A percentile compares a stretch with the other conserved stretches of the same genome.
Evolutionary conservation across 1,139 yeast genomes (phyloP).

Genomic region (Saccharomyces hybrid): DNA sequence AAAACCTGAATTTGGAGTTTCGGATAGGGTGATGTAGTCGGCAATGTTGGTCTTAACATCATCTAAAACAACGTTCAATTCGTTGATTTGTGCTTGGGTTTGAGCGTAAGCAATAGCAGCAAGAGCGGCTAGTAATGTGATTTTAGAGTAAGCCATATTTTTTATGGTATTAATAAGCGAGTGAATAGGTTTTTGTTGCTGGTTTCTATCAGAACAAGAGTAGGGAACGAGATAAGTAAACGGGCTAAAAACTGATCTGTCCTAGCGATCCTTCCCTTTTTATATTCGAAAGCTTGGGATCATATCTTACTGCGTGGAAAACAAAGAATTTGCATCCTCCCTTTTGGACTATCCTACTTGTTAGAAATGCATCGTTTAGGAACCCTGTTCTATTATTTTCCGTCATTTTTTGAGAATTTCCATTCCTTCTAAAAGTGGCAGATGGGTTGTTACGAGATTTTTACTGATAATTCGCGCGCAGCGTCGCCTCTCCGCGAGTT

Average conservation of each 20-base stretch:
- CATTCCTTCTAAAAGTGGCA: not conserved
- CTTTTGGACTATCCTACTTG: not conserved
- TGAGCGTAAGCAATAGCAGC: constrained; percentile 1
- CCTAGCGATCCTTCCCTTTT: not conserved
- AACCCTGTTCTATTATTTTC: not conserved
- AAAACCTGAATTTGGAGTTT: constrained; percentile 3
- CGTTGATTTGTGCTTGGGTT: constrained; percentile 4
- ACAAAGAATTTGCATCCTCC: not conserved
- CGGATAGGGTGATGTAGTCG: constrained; percentile 5
- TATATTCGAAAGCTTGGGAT: not conserved
- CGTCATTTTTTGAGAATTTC: not conserved
- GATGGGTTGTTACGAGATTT: not conserved
- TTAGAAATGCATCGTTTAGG: not conserved
- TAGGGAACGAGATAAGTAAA: not conserved
- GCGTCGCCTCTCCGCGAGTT: not conserved
- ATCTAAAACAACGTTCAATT: constrained; percentile 4
- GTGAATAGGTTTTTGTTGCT: constrained; percentile 1
- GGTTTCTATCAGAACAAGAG: not conserved
- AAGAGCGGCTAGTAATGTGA: constrained; percentile 2
- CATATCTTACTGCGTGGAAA: not conserved
- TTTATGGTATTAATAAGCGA: constrained; percentile 1
- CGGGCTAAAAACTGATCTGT: not conserved
- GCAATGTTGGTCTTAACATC: constrained; percentile 3
- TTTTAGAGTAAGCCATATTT: not conserved
- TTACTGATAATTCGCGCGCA: not conserved